These are phyloP conservation scores for Pseudocercospora fuligena DNA, from an alignment of 2,329 filamentous ascomycete genomes.

Conservation along the genomic window DNA sequence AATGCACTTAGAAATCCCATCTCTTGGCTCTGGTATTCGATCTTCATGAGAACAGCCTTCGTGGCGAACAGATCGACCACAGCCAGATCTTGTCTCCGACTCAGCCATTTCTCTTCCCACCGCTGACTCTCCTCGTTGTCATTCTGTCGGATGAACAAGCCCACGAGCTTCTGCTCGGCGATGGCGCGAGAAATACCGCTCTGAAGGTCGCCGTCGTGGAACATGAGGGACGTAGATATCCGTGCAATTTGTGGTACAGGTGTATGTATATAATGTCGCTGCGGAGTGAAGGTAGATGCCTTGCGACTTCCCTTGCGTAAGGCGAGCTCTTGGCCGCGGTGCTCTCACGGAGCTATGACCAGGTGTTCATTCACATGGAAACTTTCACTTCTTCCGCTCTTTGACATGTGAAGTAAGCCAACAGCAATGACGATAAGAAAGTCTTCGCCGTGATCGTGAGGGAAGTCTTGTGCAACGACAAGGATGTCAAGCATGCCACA, in stretches of 20 bases:
- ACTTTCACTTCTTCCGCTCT: not conserved
- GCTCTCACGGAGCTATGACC: not conserved
- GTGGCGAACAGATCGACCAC: constrained; percentile 56
- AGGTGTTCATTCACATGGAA: not conserved
- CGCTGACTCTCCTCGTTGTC: constrained; percentile 67
- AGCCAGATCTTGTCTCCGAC: constrained; percentile 6
- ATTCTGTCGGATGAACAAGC: constrained; percentile 79
- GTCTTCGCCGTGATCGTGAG: not conserved
- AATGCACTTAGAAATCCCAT: constrained; percentile 81
- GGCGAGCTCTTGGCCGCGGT: too few relatives aligned
- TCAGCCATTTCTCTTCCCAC: constrained; percentile 43
- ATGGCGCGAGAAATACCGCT: constrained; percentile 79
- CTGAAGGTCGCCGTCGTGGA: constrained; percentile 79
- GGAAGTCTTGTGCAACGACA: not conserved
- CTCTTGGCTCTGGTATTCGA: constrained; percentile 76
- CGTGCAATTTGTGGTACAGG: not conserved
- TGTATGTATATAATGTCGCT: not conserved
- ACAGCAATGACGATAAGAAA: not conserved
- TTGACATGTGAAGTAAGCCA: not conserved
- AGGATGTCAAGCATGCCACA: not conserved
- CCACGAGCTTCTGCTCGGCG: constrained; percentile 74
- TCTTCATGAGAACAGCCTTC: constrained; percentile 71
- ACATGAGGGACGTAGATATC: constrained; percentile 60
- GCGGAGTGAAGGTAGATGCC: not conserved
- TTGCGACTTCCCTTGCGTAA: not conserved